Conservation (phyloP, 192 early-diverging fungal genomes). For the Mortierella alpina region DNA sequence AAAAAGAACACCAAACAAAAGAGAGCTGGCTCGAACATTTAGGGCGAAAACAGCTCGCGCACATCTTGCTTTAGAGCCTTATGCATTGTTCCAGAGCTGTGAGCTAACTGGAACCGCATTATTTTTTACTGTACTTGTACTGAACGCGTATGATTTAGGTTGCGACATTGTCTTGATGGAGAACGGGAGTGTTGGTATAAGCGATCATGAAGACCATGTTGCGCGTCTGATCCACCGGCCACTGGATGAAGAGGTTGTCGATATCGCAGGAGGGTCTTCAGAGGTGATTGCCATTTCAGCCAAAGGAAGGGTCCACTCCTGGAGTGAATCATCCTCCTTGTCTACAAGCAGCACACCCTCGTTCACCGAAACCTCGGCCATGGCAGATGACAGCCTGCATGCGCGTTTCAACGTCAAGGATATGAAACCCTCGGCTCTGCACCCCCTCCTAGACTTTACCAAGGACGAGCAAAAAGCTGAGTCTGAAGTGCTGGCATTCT, state of each 20-base stretch:
- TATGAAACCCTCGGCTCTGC: constrained; percentile 13
- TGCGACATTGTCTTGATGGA: constrained; percentile 53
- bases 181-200: constrained; percentile 44
- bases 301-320: constrained; percentile 41
- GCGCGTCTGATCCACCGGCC: constrained; percentile 50
- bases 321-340: constrained; percentile 21
- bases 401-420: constrained; percentile 10
- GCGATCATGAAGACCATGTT: constrained; percentile 52
- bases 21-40: too few species aligned
- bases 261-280: constrained; percentile 46
- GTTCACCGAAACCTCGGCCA: background rate
- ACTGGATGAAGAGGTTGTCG: constrained; percentile 28
- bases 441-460: constrained; percentile 25
- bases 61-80: too few species aligned
- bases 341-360: constrained; percentile 4
- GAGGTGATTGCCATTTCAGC: constrained; percentile 45
- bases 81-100: background rate
- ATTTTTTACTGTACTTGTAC: too few species aligned
- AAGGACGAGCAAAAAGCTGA: constrained; percentile 42
- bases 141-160: background rate
- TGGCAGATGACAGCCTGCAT: constrained; percentile 5
- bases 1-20: background rate
- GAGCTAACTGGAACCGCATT: background rate
- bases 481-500: constrained; percentile 32
- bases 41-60: too few species aligned